Percentiles rank a stretch among this genome's conserved stretches.
These are phyloP conservation scores for Ganoderma multipileum DNA, from an alignment of 1,284 basidiomycete species.

Conservation along the genomic window DNA sequence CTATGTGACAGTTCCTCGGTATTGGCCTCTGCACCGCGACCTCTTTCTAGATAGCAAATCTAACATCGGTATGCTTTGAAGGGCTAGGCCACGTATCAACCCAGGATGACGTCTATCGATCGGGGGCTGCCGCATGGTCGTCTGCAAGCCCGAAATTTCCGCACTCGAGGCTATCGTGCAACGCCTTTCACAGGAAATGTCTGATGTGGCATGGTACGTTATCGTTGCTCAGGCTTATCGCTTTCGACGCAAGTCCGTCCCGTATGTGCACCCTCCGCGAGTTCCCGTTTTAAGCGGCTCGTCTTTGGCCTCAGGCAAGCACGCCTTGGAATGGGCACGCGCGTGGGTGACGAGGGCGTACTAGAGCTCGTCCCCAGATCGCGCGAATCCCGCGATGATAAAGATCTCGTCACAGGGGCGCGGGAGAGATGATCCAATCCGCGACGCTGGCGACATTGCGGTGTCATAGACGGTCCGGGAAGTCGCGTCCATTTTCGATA, in stretches of 20 bases:
- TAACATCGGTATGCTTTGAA: no score
- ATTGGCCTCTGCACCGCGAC: background rate
- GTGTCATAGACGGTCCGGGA: background rate
- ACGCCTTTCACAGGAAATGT: background rate
- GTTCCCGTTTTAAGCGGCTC: background rate
- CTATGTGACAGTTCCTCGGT: background rate
- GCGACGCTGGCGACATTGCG: background rate
- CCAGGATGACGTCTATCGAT: background rate
- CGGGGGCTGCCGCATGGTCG: background rate
- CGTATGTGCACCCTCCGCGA: background rate
- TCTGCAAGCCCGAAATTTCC: background rate
- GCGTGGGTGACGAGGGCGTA: background rate
- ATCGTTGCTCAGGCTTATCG: background rate
- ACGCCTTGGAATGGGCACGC: background rate
- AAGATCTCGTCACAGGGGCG: background rate
- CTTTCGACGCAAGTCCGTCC: background rate
- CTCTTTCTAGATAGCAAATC: background rate
- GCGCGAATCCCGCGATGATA: background rate
- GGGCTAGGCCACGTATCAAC: background rate
- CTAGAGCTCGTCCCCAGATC: background rate
- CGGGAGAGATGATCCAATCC: background rate
- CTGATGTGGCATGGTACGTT: background rate
- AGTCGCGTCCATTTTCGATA: background rate
- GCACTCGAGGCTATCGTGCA: background rate
- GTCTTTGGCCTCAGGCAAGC: background rate